A percentile compares a stretch with the other conserved stretches of the same genome.
Conservation (phyloP, 495 filamentous ascomycete genomes). For the Penicillium egyptiacum region DNA sequence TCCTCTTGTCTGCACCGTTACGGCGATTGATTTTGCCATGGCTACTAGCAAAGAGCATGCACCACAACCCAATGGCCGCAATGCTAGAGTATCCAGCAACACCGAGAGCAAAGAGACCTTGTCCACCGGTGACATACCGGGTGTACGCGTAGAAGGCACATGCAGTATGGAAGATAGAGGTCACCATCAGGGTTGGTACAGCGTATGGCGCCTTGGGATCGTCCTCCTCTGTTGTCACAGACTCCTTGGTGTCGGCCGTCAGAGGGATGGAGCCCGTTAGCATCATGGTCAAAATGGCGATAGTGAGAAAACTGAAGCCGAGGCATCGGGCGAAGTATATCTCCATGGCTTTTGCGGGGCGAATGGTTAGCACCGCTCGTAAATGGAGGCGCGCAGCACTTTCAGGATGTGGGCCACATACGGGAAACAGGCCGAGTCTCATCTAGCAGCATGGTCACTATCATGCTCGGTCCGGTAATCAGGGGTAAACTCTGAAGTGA, state of each 20-base stretch:
- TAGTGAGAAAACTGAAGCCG: slow-evolving; percentile 63
- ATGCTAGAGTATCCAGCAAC: slow-evolving; percentile 52
- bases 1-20: slow-evolving; percentile 78
- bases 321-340: slow-evolving; percentile 70
- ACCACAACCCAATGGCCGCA: slow-evolving; percentile 67
- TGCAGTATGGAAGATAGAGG: slow-evolving; percentile 61
- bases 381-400: background rate
- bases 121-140: slow-evolving; percentile 54
- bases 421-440: slow-evolving; percentile 56
- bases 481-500: slow-evolving; percentile 64
- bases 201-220: slow-evolving; percentile 68
- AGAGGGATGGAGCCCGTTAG: slow-evolving; percentile 77
- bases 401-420: slow-evolving; percentile 30
- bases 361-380: background rate
- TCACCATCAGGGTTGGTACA: slow-evolving; percentile 64
- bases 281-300: slow-evolving; percentile 65
- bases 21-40: slow-evolving; percentile 62
- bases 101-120: slow-evolving; percentile 56
- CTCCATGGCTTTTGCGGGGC: slow-evolving; percentile 56
- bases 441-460: slow-evolving; percentile 60
- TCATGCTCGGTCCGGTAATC: slow-evolving; percentile 63
- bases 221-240: slow-evolving; percentile 42
- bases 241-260: slow-evolving; percentile 46
- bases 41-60: slow-evolving; percentile 68
- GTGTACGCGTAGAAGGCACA: slow-evolving; percentile 69